Conservation (phyloP, 139 green algal species). For the Volvox africanus region DNA sequence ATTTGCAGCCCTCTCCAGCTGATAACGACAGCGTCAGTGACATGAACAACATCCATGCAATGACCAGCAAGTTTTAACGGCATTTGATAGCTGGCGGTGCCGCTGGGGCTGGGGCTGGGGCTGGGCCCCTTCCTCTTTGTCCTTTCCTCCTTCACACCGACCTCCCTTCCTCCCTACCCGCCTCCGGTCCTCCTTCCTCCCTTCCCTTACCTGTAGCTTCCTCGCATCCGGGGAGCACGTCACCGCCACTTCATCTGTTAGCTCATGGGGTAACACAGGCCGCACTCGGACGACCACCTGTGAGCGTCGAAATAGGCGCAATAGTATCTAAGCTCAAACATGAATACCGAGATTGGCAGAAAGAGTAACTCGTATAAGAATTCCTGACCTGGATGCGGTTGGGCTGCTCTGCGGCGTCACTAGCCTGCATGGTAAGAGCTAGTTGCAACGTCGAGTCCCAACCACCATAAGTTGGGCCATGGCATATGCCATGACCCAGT, state of each 20-base stretch:
- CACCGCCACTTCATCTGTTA: conserved; percentile 61
- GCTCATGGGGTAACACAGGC: conserved; percentile 68
- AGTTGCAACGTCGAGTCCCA: background rate
- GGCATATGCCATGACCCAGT: conserved; percentile 29
- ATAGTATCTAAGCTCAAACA: background rate
- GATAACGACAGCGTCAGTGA: no score
- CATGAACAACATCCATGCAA: no score
- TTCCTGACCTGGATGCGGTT: conserved; percentile 36
- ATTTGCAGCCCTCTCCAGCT: background rate
- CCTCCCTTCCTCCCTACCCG: no score
- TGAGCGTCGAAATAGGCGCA: background rate
- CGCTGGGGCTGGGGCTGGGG: no score
- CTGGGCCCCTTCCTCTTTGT: no score
- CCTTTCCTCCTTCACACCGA: no score
- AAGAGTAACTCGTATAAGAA: background rate
- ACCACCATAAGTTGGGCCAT: background rate
- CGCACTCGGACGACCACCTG: conserved; percentile 77
- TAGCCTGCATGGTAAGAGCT: background rate
- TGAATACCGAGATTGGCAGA: no score
- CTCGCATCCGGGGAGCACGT: conserved; percentile 61
- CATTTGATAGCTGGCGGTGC: no score
- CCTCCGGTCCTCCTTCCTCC: no score
- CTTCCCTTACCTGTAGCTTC: conserved; percentile 62
- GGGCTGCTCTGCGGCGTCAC: conserved; percentile 6
- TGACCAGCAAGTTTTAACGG: no score